Conservation (phyloP, 345 rosid genomes). For the Adansonia digitata region DNA sequence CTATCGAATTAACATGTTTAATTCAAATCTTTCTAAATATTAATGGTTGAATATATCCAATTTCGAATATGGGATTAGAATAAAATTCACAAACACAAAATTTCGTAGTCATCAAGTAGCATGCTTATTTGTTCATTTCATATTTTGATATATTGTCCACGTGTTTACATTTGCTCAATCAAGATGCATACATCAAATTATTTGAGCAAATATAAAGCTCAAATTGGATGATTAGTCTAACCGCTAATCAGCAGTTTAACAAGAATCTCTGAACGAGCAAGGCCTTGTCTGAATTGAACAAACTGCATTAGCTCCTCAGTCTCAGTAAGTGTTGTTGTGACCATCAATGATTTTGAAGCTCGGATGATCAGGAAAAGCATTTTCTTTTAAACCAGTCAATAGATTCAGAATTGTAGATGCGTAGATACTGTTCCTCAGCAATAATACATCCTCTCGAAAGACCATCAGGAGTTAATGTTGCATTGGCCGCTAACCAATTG, state of each 20-base stretch:
- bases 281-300: neutral
- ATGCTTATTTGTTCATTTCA: neutral
- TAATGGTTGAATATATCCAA: too few species aligned
- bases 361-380: neutral
- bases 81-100: neutral
- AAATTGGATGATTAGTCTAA: neutral
- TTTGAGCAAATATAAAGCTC: neutral
- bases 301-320: neutral
- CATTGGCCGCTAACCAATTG: slow-evolving; percentile 38
- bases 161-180: neutral
- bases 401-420: slow-evolving; percentile 30
- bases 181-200: neutral
- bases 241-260: neutral
- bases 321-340: too few species aligned
- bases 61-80: too few species aligned
- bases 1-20: too few species aligned
- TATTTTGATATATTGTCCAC: neutral
- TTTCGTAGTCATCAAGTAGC: too few species aligned
- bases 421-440: slow-evolving; percentile 21
- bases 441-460: slow-evolving; percentile 35
- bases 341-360: slow-evolving; percentile 26
- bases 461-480: slow-evolving; percentile 38
- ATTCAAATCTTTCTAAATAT: too few species aligned
- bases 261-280: neutral
- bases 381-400: too few species aligned